Evolutionary conservation across 208 protist species (phyloP).

Genomic region (Crithidia fasciculata): DNA sequence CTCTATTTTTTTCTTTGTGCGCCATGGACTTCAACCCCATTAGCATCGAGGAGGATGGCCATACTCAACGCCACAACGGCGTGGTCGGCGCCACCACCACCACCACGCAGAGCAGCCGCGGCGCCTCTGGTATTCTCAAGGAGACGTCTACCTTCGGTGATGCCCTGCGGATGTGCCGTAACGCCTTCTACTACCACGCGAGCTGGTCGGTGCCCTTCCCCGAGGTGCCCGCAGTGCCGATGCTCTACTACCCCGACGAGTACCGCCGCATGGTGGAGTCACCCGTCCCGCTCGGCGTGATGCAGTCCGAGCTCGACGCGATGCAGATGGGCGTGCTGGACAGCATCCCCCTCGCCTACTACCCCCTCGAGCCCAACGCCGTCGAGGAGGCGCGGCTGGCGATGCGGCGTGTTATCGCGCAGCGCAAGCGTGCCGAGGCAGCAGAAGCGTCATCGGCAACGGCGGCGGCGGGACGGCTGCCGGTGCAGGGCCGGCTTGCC

Average conservation of each 20-base stretch:
- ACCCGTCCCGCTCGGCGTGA: slow-evolving; percentile 54
- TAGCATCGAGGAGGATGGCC: slow-evolving; percentile 61
- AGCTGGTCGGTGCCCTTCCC: slow-evolving; percentile 72
- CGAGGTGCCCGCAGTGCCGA: slow-evolving; percentile 47
- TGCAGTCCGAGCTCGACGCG: slow-evolving; percentile 84
- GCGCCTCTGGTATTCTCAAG: slow-evolving; percentile 22
- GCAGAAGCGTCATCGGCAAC: slow-evolving; percentile 35
- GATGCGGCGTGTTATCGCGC: slow-evolving; percentile 27
- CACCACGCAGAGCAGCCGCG: slow-evolving; percentile 7
- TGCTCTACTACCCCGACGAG: slow-evolving; percentile 70
- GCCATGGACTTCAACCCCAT: slow-evolving; percentile 77
- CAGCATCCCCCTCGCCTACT: slow-evolving; percentile 73
- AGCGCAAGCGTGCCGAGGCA: slow-evolving; percentile 35
- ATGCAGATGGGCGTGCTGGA: slow-evolving; percentile 73
- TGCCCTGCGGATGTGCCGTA: slow-evolving; percentile 59
- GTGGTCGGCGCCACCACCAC: background rate
- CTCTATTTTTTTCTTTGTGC: background rate
- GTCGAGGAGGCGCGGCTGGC: slow-evolving; percentile 51
- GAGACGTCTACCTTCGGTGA: slow-evolving; percentile 31
- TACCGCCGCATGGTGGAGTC: slow-evolving; percentile 52
- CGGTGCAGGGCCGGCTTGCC: slow-evolving; percentile 36
- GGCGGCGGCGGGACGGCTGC: slow-evolving; percentile 43
- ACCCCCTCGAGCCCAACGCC: slow-evolving; percentile 50
- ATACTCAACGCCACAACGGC: slow-evolving; percentile 22
- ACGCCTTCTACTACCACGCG: slow-evolving; percentile 74